A percentile compares a stretch with the other conserved stretches of the same genome.
These are phyloP conservation scores for Zymoseptoria pseudotritici DNA, from an alignment of 2,329 filamentous ascomycete species.

Conservation along the genomic window DNA sequence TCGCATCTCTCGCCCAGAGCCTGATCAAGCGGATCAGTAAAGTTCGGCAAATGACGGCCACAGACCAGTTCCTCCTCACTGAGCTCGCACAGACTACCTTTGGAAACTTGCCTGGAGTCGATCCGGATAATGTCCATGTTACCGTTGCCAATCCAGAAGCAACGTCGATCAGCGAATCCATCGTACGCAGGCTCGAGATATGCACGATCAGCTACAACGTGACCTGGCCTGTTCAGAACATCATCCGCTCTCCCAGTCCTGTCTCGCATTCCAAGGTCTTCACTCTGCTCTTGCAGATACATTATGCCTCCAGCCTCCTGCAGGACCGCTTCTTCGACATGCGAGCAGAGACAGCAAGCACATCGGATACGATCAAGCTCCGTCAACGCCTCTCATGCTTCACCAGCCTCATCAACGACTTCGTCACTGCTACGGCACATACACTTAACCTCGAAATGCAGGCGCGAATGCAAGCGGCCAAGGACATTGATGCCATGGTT, in stretches of 20 bases:
- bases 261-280: conserved; percentile 64
- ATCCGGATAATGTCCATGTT: conserved; percentile 57
- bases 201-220: conserved; percentile 25
- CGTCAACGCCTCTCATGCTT: conserved; percentile 67
- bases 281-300: conserved; percentile 68
- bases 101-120: conserved; percentile 43
- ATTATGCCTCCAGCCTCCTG: conserved; percentile 61
- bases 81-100: conserved; percentile 70
- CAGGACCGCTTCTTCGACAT: conserved; percentile 42
- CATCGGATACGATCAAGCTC: conserved; percentile 43
- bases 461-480: conserved; percentile 50
- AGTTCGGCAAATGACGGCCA: conserved; percentile 38
- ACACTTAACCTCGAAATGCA: conserved; percentile 53
- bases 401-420: conserved; percentile 63
- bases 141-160: conserved; percentile 39
- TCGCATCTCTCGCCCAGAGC: conserved; percentile 57
- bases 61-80: conserved; percentile 72
- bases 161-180: conserved; percentile 23
- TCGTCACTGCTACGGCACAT: conserved; percentile 64
- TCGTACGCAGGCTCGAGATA: conserved; percentile 8
- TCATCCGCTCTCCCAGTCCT: conserved; percentile 61
- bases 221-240: conserved; percentile 59
- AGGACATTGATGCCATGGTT: conserved; percentile 78
- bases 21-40: conserved; percentile 70
- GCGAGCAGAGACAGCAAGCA: conserved; percentile 3